These are phyloP conservation scores for Rhodosporidiobolus odoratus DNA, from an alignment of 768 basidiomycete species.

Conservation along the genomic window DNA sequence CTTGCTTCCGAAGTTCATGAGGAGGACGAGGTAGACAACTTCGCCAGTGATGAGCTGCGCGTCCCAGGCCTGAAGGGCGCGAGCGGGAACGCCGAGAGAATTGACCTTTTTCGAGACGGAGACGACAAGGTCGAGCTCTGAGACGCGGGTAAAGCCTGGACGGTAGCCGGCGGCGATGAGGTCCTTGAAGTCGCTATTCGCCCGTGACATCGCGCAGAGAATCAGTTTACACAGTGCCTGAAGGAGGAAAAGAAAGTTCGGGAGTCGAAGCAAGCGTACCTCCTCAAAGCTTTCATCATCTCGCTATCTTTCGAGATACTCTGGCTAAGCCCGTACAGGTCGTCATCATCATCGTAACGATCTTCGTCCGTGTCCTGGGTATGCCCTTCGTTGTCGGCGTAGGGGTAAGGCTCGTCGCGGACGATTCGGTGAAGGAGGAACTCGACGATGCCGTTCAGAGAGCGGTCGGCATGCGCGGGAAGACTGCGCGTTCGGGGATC, in stretches of 20 bases:
- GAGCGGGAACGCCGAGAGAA: conserved; percentile 58
- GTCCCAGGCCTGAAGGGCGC: conserved; percentile 71
- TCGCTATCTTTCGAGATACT: conserved; percentile 38
- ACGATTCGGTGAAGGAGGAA: conserved; percentile 51
- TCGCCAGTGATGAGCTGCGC: conserved; percentile 57
- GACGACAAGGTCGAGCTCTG: conserved; percentile 52
- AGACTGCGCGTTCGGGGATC: background rate
- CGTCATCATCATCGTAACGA: conserved; percentile 15
- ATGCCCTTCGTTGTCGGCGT: conserved; percentile 43
- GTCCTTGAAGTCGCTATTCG: conserved; percentile 57
- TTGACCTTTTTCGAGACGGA: conserved; percentile 45
- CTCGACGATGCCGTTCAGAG: conserved; percentile 29
- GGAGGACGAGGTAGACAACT: conserved; percentile 58
- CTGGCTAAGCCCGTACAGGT: background rate
- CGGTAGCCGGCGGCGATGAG: conserved; percentile 57
- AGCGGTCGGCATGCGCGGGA: conserved; percentile 24
- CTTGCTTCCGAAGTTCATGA: conserved; percentile 57
- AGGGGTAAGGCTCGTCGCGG: conserved; percentile 44
- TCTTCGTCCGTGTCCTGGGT: conserved; percentile 49
- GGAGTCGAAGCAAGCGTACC: conserved; percentile 32
- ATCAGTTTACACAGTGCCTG: no score
- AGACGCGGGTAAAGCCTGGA: conserved; percentile 58
- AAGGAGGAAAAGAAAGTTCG: background rate
- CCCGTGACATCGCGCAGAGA: background rate
- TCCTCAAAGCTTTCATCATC: conserved; percentile 36